Base-by-base conservation (phyloP, 106 monocot genomes). In the Hemerocallis citrina region DNA sequence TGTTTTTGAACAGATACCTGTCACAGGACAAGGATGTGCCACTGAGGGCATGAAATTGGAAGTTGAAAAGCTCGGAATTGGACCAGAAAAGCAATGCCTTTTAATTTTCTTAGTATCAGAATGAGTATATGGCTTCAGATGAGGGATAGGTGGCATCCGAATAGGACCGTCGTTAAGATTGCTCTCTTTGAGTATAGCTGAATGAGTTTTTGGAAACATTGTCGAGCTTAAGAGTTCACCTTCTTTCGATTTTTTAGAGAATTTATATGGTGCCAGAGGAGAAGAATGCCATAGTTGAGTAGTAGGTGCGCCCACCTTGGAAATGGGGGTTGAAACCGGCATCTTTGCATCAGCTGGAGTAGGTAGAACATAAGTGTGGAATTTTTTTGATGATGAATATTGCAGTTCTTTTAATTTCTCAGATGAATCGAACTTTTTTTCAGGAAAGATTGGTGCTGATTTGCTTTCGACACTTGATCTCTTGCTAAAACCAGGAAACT, bases 11-110 rank as follows among this genome's bases (percentile, higher is more conserved):
- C 64, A 73, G 17, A 45, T 22, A 16, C 67, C 52, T n/a, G 58
- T 51, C 25, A 25, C 17, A 14, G 44, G 47, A 11, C 51, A 24
- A 46, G 52, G 43, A 57, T 47, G 38, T 27, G 59, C 59, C 27
- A 40, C 52, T 6, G 68, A 64, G 7, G 34, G 12, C 41, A 34
- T 55, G 60, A 33, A 69, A 34, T 68, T 64, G 52, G 23, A 20
- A 4, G 51, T 6, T 40, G 58, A 45, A 21, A 55, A 65, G 10
- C 25, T 45, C 14, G 69, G 76, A 37, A 86, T 25, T 38, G 86
- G 86, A 46, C 82, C 85, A 39, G 85, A 85, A 43, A 70, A 75
- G 16, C 73, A 72, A 34, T 76, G 69, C 14, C 79, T 72, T 47
- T 73, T 76, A 29, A 74, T 49, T 36, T 67, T 79, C 55, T 73